Evolutionary conservation across 192 early-diverging fungal species (phyloP).

Genomic region (Backusella psychrophila): DNA sequence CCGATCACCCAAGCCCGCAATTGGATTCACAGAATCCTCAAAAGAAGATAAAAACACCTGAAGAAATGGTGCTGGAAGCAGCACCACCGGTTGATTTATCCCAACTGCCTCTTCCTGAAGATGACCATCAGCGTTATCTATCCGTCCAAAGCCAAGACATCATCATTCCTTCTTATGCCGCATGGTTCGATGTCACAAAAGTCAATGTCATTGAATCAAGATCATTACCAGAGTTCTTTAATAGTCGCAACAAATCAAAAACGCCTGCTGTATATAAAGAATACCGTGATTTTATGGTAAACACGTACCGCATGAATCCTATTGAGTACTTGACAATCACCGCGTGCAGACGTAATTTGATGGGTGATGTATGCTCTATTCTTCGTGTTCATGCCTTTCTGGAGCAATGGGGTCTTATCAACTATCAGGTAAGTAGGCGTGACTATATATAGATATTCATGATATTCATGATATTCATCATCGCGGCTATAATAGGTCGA

Average conservation of each 20-base stretch:
- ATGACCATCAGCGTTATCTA: slow-evolving; percentile 62
- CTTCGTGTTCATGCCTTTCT: slow-evolving; percentile 97
- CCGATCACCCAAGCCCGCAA: not conserved
- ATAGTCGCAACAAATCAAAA: slow-evolving; percentile 89
- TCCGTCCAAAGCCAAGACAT: slow-evolving; percentile 73
- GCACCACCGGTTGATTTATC: not conserved
- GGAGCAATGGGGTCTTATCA: slow-evolving; percentile 99
- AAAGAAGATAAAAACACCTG: not conserved
- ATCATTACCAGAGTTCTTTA: slow-evolving; percentile 96
- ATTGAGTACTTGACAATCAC: slow-evolving; percentile 97
- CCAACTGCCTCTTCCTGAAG: slow-evolving; percentile 32
- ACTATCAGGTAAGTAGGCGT: slow-evolving; percentile 80
- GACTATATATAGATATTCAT: too few relatives aligned
- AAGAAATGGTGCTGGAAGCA: not conserved
- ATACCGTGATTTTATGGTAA: slow-evolving; percentile 98
- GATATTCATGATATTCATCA: not conserved
- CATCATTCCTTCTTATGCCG: slow-evolving; percentile 87
- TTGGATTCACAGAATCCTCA: not conserved
- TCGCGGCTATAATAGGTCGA: slow-evolving; percentile 61
- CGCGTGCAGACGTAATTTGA: slow-evolving; percentile 93
- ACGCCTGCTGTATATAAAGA: slow-evolving; percentile 91
- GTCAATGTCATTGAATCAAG: slow-evolving; percentile 86
- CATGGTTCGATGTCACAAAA: slow-evolving; percentile 84
- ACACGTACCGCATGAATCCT: slow-evolving; percentile 95
- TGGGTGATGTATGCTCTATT: slow-evolving; percentile 98